Conservation (phyloP, 1,284 basidiomycete genomes). For the Trametes polyzona region DNA sequence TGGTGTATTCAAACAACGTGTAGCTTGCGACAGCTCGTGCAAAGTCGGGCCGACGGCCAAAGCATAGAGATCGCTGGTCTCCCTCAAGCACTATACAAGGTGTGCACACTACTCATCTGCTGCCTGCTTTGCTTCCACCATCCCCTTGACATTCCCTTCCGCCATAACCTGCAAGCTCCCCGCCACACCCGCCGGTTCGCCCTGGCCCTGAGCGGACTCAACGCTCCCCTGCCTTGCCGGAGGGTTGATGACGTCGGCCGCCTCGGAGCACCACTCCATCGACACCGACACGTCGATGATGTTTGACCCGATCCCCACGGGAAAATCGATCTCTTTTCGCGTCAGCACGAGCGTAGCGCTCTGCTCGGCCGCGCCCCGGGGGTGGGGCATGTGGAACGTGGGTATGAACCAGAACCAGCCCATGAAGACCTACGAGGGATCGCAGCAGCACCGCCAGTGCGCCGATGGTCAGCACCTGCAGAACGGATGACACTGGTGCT, state of each 20-base stretch:
- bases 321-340: slow-evolving; percentile 74
- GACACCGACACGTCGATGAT: slow-evolving; percentile 68
- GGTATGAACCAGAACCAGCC: slow-evolving; percentile 88
- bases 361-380: slow-evolving; percentile 31
- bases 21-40: no score
- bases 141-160: slow-evolving; percentile 17
- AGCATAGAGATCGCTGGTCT: not conserved
- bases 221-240: slow-evolving; percentile 27
- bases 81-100: no score
- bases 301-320: slow-evolving; percentile 68
- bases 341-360: slow-evolving; percentile 45
- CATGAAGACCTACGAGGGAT: slow-evolving; percentile 64
- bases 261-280: slow-evolving; percentile 34
- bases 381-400: slow-evolving; percentile 71
- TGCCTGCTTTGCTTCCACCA: slow-evolving; percentile 27
- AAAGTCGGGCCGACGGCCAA: no score
- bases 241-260: slow-evolving; percentile 26
- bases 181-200: slow-evolving; percentile 29
- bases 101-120: slow-evolving; percentile 24
- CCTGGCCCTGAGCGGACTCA: slow-evolving; percentile 25
- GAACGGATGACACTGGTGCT: not conserved
- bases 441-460: slow-evolving; percentile 1
- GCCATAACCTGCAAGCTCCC: slow-evolving; percentile 27
- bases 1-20: no score
- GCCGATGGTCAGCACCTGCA: not conserved